Conservation (phyloP, 2,329 filamentous ascomycete species). For the Monosporascus sp. region DNA sequence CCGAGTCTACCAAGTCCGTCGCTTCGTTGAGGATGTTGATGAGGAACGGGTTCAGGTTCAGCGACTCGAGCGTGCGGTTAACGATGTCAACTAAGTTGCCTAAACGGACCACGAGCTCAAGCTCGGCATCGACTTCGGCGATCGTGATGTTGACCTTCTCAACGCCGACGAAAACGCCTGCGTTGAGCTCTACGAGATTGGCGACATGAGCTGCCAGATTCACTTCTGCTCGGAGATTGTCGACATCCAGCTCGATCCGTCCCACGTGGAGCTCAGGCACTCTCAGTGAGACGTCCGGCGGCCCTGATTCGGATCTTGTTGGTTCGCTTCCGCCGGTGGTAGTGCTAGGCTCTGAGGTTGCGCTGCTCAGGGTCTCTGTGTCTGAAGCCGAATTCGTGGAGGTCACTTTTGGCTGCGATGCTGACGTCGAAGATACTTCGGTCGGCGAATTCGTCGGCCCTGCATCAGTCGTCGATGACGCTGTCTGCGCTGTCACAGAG, state of each 20-base stretch:
- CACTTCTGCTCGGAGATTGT: slow-evolving; percentile 53
- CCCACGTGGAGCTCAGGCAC: slow-evolving; percentile 54
- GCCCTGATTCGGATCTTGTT: slow-evolving; percentile 12
- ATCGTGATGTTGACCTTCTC: slow-evolving; percentile 56
- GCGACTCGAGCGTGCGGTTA: slow-evolving; percentile 52
- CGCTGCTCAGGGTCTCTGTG: slow-evolving; percentile 1
- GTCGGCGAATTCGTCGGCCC: slow-evolving; percentile 7
- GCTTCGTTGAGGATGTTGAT: slow-evolving; percentile 51
- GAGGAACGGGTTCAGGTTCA: slow-evolving; percentile 58
- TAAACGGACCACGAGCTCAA: slow-evolving; percentile 55
- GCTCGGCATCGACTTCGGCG: slow-evolving; percentile 51
- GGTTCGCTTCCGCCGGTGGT: slow-evolving; percentile 17
- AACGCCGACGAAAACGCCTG: slow-evolving; percentile 47
- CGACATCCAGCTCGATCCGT: slow-evolving; percentile 55
- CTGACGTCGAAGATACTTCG: not conserved
- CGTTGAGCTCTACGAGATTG: slow-evolving; percentile 48
- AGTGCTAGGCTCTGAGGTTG: slow-evolving; percentile 7
- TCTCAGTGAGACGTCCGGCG: slow-evolving; percentile 53
- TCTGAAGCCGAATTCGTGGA: slow-evolving; percentile 4
- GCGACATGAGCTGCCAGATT: slow-evolving; percentile 58
- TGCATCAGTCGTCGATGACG: slow-evolving; percentile 21
- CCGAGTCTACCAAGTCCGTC: slow-evolving; percentile 44
- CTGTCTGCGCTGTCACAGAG: slow-evolving; percentile 27
- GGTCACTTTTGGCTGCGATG: slow-evolving; percentile 10
- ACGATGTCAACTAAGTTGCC: slow-evolving; percentile 57